Conservation (phyloP, 2,329 filamentous ascomycete genomes). For the Claviceps purpurea region DNA sequence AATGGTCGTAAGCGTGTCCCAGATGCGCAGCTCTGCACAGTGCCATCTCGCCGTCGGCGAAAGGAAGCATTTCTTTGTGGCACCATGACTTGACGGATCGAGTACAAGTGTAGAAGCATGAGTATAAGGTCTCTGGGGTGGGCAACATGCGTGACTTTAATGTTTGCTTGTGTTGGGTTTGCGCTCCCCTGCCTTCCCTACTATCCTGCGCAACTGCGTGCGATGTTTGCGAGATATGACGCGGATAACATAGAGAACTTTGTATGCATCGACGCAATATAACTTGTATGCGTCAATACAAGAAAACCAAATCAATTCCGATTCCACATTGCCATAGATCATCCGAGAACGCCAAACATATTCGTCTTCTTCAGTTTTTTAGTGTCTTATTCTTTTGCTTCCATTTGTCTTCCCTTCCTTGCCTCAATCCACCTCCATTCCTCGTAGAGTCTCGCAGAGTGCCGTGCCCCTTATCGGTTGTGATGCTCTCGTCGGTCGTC, state of each 20-base stretch:
- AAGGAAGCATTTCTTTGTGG: conserved; percentile 21
- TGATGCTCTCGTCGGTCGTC: conserved; percentile 35
- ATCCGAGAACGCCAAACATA: conserved; percentile 23
- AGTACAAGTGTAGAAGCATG: conserved; percentile 32
- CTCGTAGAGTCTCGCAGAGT: conserved; percentile 6
- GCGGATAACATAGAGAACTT: neutral
- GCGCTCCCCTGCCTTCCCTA: neutral
- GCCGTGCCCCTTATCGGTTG: conserved; percentile 10
- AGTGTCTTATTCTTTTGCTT: neutral
- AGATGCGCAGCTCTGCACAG: too few relatives aligned
- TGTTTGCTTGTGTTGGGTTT: neutral
- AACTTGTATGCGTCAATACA: neutral
- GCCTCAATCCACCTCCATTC: conserved; percentile 5
- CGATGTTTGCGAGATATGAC: neutral
- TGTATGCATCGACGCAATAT: neutral
- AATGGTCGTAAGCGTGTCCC: too few relatives aligned
- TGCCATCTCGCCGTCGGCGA: too few relatives aligned
- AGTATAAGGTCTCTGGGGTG: conserved; percentile 28
- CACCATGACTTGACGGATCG: conserved; percentile 41
- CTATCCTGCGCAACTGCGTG: neutral
- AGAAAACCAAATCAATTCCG: neutral
- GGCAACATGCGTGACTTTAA: neutral
- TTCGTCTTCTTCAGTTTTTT: neutral
- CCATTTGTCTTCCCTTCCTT: neutral
- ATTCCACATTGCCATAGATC: conserved; percentile 6